These are phyloP conservation scores for Rasamsonia emersonii DNA, from an alignment of 2,329 filamentous ascomycete species.

Conservation along the genomic window DNA sequence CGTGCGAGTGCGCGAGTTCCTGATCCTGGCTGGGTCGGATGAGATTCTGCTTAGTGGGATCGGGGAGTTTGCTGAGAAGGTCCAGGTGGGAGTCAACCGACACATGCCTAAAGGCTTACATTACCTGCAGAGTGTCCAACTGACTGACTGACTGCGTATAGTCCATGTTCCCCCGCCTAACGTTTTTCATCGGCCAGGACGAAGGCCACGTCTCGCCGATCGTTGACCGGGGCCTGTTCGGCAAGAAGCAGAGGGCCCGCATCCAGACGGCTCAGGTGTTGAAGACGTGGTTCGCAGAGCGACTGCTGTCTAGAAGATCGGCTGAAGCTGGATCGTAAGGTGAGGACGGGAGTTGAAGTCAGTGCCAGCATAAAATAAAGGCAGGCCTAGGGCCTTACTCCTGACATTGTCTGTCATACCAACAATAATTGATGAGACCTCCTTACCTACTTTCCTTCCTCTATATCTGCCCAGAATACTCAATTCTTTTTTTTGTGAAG, in stretches of 20 bases:
- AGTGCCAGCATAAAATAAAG: no score
- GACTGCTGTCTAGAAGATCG: constrained; percentile 1
- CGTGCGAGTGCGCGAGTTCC: constrained; percentile 38
- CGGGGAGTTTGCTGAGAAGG: constrained; percentile 22
- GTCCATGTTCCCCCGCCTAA: constrained; percentile 1
- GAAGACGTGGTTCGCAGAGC: background rate
- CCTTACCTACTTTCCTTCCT: no score
- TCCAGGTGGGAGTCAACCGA: no score
- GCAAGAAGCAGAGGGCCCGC: background rate
- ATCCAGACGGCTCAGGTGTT: constrained; percentile 1
- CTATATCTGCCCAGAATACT: no score
- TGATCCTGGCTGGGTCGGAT: constrained; percentile 45
- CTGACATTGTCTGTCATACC: no score
- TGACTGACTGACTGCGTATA: background rate
- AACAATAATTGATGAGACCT: no score
- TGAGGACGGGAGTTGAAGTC: no score
- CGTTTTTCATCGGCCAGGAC: constrained; percentile 3
- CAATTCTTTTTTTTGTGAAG: no score
- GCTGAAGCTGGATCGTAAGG: no score
- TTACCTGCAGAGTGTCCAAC: no score
- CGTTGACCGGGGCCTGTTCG: background rate
- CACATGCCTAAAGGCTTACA: no score
- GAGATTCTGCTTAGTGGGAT: constrained; percentile 43
- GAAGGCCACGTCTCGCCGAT: constrained; percentile 3
- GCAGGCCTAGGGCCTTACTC: no score